Conservation (phyloP, 768 basidiomycete species). For the Mycena amicta region DNA sequence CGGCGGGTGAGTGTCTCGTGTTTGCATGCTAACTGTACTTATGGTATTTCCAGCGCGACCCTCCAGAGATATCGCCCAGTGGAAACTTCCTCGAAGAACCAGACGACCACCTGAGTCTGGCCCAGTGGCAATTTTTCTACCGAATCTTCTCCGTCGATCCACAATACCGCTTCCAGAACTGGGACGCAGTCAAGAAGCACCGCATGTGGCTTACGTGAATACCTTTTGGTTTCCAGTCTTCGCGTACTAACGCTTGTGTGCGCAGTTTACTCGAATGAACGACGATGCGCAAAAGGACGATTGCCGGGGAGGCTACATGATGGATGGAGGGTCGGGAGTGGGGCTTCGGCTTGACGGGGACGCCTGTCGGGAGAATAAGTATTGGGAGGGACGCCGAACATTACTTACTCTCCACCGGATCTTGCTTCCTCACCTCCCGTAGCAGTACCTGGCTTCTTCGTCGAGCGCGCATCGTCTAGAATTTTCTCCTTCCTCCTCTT, state of each 20-base stretch:
- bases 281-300: not conserved
- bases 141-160: not conserved
- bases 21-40: not conserved
- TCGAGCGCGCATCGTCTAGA: not conserved
- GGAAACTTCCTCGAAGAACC: not conserved
- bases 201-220: not conserved
- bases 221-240: too few species aligned
- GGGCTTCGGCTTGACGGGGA: not conserved
- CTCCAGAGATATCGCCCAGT: too few species aligned
- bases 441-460: not conserved
- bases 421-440: not conserved
- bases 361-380: not conserved
- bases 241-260: too few species aligned
- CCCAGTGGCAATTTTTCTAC: not conserved
- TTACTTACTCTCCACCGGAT: not conserved
- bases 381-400: too few species aligned
- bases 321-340: not conserved
- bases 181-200: not conserved
- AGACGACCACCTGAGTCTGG: not conserved
- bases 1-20: not conserved
- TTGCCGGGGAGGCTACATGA: not conserved
- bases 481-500: not conserved
- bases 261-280: not conserved
- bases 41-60: too few species aligned
- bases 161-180: not conserved